These are phyloP conservation scores for Neonectria magnoliae DNA, from an alignment of 2,329 filamentous ascomycete genomes.

Conservation along the genomic window DNA sequence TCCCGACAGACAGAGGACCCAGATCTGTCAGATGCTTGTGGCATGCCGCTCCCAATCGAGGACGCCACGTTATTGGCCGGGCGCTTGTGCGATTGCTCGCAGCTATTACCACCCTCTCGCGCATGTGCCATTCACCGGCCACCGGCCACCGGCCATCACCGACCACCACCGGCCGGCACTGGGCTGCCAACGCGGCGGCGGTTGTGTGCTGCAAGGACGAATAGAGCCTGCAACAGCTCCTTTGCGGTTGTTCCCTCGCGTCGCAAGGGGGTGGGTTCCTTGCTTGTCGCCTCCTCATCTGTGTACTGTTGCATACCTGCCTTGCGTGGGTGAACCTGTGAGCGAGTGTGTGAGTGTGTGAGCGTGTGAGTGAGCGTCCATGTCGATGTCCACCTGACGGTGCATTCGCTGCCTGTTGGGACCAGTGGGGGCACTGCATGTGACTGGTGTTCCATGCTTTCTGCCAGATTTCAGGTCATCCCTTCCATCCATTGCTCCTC, in stretches of 20 bases:
- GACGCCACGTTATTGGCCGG: slow-evolving; percentile 23
- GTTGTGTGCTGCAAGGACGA: too few relatives aligned
- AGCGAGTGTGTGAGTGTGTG: background rate
- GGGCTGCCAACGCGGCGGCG: slow-evolving; percentile 2
- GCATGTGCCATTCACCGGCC: slow-evolving; percentile 17
- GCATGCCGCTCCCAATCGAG: slow-evolving; percentile 9
- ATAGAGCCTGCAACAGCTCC: slow-evolving; percentile 4
- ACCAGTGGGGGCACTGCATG: background rate
- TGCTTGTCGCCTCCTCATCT: background rate
- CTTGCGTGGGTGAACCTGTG: background rate
- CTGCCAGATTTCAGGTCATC: slow-evolving; percentile 2
- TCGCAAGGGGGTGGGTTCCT: background rate
- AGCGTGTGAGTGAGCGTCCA: background rate
- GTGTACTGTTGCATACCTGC: background rate
- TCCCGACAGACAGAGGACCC: background rate
- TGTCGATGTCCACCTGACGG: background rate
- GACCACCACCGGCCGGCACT: slow-evolving; percentile 7
- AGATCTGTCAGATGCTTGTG: slow-evolving; percentile 28
- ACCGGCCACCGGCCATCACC: background rate
- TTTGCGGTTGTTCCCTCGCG: slow-evolving; percentile 12
- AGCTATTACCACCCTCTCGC: slow-evolving; percentile 25
- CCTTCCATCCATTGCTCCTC: background rate
- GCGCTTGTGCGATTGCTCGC: slow-evolving; percentile 21
- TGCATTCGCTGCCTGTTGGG: background rate
- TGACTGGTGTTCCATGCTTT: background rate